A percentile compares a stretch with the other conserved stretches of the same genome.
These are phyloP conservation scores for Pseudogymnoascus sp. DNA, from an alignment of 2,329 filamentous ascomycete genomes.

Conservation along the genomic window DNA sequence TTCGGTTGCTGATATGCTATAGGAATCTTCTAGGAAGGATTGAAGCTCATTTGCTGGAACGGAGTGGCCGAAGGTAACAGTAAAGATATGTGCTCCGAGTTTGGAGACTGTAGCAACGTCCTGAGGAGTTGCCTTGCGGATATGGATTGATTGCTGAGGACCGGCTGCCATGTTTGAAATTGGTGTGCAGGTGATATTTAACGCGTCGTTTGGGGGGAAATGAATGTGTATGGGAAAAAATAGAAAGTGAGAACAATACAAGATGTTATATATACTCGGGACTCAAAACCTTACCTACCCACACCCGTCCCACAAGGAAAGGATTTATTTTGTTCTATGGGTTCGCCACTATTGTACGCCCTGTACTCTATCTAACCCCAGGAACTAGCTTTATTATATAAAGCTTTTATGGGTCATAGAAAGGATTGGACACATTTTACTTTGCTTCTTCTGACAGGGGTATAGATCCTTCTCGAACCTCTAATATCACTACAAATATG, in stretches of 20 bases:
- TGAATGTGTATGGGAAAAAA: background rate
- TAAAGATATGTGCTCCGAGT: constrained; percentile 34
- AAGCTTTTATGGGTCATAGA: background rate
- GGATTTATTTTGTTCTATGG: background rate
- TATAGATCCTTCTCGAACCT: background rate
- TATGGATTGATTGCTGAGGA: constrained; percentile 9
- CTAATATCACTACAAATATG: background rate
- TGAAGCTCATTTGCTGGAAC: constrained; percentile 33
- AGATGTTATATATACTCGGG: background rate
- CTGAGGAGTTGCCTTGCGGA: constrained; percentile 24
- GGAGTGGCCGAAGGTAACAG: constrained; percentile 37
- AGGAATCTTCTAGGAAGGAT: constrained; percentile 34
- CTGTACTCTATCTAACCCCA: background rate
- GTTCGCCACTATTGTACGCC: background rate
- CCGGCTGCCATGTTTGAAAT: background rate
- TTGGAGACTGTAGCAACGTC: constrained; percentile 30
- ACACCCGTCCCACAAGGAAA: background rate
- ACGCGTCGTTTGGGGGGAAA: background rate
- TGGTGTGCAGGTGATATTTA: background rate
- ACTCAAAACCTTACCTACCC: background rate
- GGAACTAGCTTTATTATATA: background rate
- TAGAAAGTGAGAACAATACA: background rate
- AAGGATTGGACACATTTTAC: background rate
- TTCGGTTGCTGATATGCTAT: constrained; percentile 25
- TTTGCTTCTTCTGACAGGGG: background rate